These are phyloP conservation scores for Fusarium xylarioides DNA, from an alignment of 2,329 filamentous ascomycete genomes.

Conservation along the genomic window DNA sequence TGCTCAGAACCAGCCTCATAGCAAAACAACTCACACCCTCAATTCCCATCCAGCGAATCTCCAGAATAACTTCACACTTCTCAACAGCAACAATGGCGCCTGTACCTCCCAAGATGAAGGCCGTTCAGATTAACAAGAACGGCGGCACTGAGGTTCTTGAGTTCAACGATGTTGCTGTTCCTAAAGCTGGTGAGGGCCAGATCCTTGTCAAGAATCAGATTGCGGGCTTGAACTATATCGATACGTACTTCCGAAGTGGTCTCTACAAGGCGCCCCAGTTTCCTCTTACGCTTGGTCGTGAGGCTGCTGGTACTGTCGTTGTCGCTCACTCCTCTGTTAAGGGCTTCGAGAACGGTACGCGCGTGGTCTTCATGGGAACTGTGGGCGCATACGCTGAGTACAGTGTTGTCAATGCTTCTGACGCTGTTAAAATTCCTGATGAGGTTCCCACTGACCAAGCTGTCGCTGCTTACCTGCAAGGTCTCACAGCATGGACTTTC, in stretches of 20 bases:
- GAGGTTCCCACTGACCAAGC: conserved; percentile 68
- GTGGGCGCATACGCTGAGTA: conserved; percentile 65
- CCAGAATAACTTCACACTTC: conserved; percentile 6
- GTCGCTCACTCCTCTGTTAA: conserved; percentile 63
- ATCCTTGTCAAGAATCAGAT: conserved; percentile 83
- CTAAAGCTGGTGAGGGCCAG: conserved; percentile 72
- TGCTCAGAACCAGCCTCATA: conserved; percentile 24
- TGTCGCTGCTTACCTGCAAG: conserved; percentile 79
- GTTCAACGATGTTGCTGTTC: conserved; percentile 75
- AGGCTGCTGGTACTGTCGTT: conserved; percentile 77
- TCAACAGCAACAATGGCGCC: conserved; percentile 70
- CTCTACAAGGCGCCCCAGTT: conserved; percentile 75
- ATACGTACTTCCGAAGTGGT: conserved; percentile 88
- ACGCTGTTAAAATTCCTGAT: conserved; percentile 70
- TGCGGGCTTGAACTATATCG: conserved; percentile 88
- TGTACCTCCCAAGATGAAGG: conserved; percentile 75
- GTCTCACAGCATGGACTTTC: conserved; percentile 82
- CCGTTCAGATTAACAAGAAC: conserved; percentile 70
- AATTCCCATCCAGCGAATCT: conserved; percentile 14
- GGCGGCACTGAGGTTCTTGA: conserved; percentile 77
- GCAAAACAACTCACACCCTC: neutral
- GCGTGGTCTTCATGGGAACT: conserved; percentile 73
- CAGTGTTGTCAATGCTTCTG: conserved; percentile 60
- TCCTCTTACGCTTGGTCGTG: conserved; percentile 81
- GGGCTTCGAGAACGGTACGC: conserved; percentile 71